Base-by-base conservation (phyloP, 202 grass and related monocot species). In the Zoysia matrella region DNA sequence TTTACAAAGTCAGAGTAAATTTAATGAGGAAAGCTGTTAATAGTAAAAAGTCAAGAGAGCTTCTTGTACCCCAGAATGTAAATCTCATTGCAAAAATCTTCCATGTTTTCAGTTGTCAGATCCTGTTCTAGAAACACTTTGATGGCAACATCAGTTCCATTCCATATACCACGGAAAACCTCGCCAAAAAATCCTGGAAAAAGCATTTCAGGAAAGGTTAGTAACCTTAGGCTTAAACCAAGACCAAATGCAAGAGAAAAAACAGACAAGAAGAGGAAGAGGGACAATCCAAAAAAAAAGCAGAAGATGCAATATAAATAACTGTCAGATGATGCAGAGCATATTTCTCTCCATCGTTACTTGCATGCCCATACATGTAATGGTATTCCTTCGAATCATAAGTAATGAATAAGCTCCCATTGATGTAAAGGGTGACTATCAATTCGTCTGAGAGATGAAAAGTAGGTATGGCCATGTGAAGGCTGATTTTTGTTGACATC, bases 161-260 rank as follows among this genome's bases (percentile, higher is more conserved):
- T 99, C 96, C 96, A 99, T 89, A 94, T 92, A 85, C 96, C 96
- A 64, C 91, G 83, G 72, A 99, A 99, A 88, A 99, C 96, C 87
- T 99, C 93, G 73, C 96, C 96, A 22, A 99, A 99, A 73, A 99
- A 99, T 64, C 96, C 96, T 99, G 84, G 74, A 36, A 73, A 67
- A 88, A 83, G 50, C 2, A 82, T 67, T 90, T 80, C 57, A 8
- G 64, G 6, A 80, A 82, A 62, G 46, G 5, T 69, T 41, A 76
- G 43, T 1, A 36, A 39, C 15, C 9, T 15, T 48, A 43, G 14
- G 71, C 18, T 64, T 36, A 30, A 73, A 52, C 43, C 47, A 47
- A 69, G 54, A 55, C 65, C 3, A 73, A 39, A 73, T 6, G 30
- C 16, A 47, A 82, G 41, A 39, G 7, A 16, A 13, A 39, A 68